Evolutionary conservation across 352 stramenopile species (phyloP), one percentile per base, ranked within the genome.

Genomic region (Thalassiosira hispida): DNA sequence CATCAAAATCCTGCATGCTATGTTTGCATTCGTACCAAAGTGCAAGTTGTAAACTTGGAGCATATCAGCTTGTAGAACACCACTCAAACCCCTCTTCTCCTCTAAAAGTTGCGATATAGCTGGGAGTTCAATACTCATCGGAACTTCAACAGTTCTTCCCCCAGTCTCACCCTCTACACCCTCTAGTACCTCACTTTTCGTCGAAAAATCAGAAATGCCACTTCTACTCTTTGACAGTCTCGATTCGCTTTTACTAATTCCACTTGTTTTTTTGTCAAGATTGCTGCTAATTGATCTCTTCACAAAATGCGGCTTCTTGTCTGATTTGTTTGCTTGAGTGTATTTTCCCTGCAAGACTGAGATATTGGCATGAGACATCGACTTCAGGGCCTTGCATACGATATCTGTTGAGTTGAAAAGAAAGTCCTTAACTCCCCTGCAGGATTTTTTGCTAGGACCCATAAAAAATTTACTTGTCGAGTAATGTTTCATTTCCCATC

Each of bases 1-100:
- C 20, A 77, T 22, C 18, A 83, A 31, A 68, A 83, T 83, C 25
- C 77, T 73, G 6, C 57, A 60, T 14, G 75, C 75, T 65, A 83
- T 78, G 16, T 46, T 83, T 60, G 59, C 38, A 59, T 83, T 83
- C 1, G 59, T 70, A 0, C 75, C 75, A 59, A 77, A 77, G 47
- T 77, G n/a, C 23, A 25, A 49, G 38, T 77, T 83, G 46, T 74
- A 83, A 7, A 83, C 42, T 59, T 53, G 47, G 70, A 78, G 65
- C 20, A 83, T 38, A 67, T 83, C 75, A 46, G 57, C 52, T 62
- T 53, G 35, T 14, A 83, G 23, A 46, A 83, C 52, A 16, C 56
- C 75, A 29, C 38, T 63, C 25, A 83, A 70, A 40, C 67, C 73
- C 23, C 64, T 66, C 29, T 81, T 49, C 56, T 65, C 8, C 18